Percentiles rank a stretch among this genome's conserved stretches.
Conservation (phyloP, 164 flowering plant genomes). For the Magnolia officinalis region DNA sequence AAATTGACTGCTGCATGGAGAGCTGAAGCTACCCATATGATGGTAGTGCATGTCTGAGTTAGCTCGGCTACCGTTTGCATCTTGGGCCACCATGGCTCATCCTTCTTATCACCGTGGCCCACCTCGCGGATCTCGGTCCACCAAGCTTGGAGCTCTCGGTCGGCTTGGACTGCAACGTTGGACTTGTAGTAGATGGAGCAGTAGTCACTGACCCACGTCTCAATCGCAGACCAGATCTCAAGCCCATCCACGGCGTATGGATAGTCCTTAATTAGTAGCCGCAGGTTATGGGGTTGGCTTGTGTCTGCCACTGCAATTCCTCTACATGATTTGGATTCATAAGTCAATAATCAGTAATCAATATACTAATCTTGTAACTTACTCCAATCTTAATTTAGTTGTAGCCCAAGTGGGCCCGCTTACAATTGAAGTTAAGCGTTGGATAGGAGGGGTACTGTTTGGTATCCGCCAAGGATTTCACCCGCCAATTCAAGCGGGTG, state of each 20-base stretch:
- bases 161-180: slow-evolving; percentile 41
- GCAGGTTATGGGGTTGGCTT: slow-evolving; percentile 49
- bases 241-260: slow-evolving; percentile 89
- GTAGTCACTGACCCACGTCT: slow-evolving; percentile 70
- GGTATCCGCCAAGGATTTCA: too few species aligned
- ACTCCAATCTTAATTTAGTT: too few species aligned
- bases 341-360: background rate
- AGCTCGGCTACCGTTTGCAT: slow-evolving; percentile 55
- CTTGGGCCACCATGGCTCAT: slow-evolving; percentile 77
- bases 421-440: too few species aligned
- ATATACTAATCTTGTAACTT: too few species aligned
- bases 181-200: slow-evolving; percentile 58
- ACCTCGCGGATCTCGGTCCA: slow-evolving; percentile 69
- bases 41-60: slow-evolving; percentile 53
- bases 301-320: slow-evolving; percentile 65
- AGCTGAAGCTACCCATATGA: slow-evolving; percentile 89
- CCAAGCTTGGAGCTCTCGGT: slow-evolving; percentile 79
- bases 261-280: slow-evolving; percentile 70
- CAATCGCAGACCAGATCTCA: slow-evolving; percentile 79
- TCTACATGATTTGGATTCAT: slow-evolving; percentile 29
- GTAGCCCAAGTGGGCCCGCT: too few species aligned
- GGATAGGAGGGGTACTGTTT: too few species aligned
- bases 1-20: slow-evolving; percentile 90
- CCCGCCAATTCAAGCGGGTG: too few species aligned
- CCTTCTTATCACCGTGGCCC: slow-evolving; percentile 78